These are phyloP conservation scores for Entomortierella parvispora DNA, from an alignment of 192 early-diverging fungal genomes.

Conservation along the genomic window DNA sequence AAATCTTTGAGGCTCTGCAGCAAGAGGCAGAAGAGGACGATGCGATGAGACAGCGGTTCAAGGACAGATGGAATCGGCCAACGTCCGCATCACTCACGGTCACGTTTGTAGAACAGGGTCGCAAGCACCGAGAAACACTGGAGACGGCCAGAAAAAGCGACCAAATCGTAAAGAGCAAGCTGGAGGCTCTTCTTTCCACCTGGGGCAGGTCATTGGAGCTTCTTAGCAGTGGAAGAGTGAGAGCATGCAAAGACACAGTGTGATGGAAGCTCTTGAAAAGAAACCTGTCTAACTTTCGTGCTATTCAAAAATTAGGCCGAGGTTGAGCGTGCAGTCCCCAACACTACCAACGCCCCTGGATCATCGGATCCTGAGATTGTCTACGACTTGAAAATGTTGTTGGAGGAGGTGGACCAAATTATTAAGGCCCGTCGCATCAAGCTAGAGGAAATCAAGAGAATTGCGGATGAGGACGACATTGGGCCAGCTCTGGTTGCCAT, in stretches of 20 bases:
- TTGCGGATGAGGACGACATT: conserved; percentile 82
- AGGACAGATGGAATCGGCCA: conserved; percentile 67
- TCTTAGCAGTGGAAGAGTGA: conserved; percentile 57
- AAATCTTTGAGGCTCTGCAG: conserved; percentile 72
- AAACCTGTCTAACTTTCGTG: background rate
- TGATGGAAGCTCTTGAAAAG: background rate
- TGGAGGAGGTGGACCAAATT: conserved; percentile 67
- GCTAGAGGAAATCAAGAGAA: conserved; percentile 72
- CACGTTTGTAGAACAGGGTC: conserved; percentile 64
- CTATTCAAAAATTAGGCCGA: conserved; percentile 57
- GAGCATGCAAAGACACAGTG: background rate
- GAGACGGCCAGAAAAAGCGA: conserved; percentile 70
- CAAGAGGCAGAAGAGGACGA: conserved; percentile 80
- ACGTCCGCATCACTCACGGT: conserved; percentile 62
- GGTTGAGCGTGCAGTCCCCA: conserved; percentile 69
- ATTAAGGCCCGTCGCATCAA: conserved; percentile 67
- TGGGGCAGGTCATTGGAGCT: conserved; percentile 69
- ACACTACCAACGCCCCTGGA: conserved; percentile 62
- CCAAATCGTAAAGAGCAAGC: conserved; percentile 60
- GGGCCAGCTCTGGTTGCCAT: conserved; percentile 72
- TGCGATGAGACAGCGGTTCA: conserved; percentile 61
- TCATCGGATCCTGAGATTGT: conserved; percentile 72
- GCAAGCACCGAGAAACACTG: conserved; percentile 65
- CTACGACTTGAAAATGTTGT: conserved; percentile 64
- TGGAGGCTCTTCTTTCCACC: conserved; percentile 54